Conservation (phyloP, 1,139 yeast genomes). For the Candida sp. region DNA sequence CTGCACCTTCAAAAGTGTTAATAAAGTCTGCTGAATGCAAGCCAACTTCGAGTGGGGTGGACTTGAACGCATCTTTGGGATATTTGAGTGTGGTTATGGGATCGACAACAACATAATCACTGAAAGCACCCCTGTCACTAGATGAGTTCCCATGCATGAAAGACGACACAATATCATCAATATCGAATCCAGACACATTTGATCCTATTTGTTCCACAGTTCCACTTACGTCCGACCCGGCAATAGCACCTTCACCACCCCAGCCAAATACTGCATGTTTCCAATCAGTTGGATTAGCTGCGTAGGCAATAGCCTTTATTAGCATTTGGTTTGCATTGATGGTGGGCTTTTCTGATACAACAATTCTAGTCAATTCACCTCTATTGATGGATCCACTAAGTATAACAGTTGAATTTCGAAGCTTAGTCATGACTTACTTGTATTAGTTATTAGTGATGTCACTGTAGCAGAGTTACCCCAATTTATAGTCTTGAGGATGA, state of each 20-base stretch:
- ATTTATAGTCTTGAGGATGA: not conserved
- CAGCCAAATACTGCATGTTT: conserved; percentile 34
- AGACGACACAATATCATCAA: conserved; percentile 40
- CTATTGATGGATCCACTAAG: not conserved
- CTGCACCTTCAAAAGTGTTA: conserved; percentile 34
- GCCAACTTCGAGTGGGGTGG: conserved; percentile 5
- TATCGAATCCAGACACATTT: conserved; percentile 48
- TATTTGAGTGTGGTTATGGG: conserved; percentile 32
- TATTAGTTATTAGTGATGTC: too few relatives aligned
- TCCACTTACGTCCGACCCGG: conserved; percentile 64
- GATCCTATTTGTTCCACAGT: conserved; percentile 52
- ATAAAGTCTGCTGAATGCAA: conserved; percentile 6
- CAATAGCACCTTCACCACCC: conserved; percentile 38
- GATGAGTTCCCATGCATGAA: conserved; percentile 21
- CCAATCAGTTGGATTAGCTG: conserved; percentile 78
- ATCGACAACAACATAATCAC: conserved; percentile 48
- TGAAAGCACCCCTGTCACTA: conserved; percentile 51
- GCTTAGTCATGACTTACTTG: too few relatives aligned
- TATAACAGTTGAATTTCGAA: not conserved
- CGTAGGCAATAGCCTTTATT: conserved; percentile 55
- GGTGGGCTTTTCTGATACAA: not conserved
- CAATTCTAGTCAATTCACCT: not conserved
- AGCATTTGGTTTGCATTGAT: conserved; percentile 38
- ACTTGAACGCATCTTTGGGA: conserved; percentile 6
- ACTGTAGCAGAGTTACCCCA: not conserved